Base-by-base conservation (phyloP, 1,139 yeast genomes). In the Lizanozyma gosingica region DNA sequence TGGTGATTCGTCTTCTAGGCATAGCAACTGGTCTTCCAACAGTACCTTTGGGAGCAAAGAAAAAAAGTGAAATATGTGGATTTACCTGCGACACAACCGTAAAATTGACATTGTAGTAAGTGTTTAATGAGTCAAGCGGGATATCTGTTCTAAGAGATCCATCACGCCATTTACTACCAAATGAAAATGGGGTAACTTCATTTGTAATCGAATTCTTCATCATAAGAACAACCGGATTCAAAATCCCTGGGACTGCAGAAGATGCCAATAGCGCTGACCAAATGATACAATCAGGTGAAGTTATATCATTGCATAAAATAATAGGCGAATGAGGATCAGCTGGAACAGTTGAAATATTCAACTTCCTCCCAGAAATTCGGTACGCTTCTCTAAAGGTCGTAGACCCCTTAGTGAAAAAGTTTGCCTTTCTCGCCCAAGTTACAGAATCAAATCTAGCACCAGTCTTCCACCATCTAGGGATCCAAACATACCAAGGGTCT, bases 301-400 rank as follows among this genome's bases (percentile, higher is more conserved):
- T 84, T 42, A 83, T 73, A 51, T 79, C 79, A 51, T 84, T 84
- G 57, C 92, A 81, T 41, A 84, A 63, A 53, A 84, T 83, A 3
- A 80, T 88, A 0, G 94, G 94, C 1, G 90, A 80, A 55, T 83
- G 85, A 1, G 87, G 84, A 54, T 84, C 92, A 4, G 87, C 81
- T 1, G 94, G 94, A 2, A 84, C 88, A 0, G 92, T 83, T 0
- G 87, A 76, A 33, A 84, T 76, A 56, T 83, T 84, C 45, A 84
- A 66, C 29, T 78, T 72, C 42, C 84, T 69, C 0, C 94, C 94
- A 0, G 94, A 83, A 36, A 78, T 59, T 43, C 75, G 72, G 51
- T 65, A 78, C 3, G 85, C 82, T 56, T 84, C 94, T 48, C 73
- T 73, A 55, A 83, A 84, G 0, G 94, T 83, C 47, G 76, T 63